phyloP scores from a whole-genome alignment of 2,329 filamentous ascomycete genomes.

The Huntiella bhutanensis region DNA sequence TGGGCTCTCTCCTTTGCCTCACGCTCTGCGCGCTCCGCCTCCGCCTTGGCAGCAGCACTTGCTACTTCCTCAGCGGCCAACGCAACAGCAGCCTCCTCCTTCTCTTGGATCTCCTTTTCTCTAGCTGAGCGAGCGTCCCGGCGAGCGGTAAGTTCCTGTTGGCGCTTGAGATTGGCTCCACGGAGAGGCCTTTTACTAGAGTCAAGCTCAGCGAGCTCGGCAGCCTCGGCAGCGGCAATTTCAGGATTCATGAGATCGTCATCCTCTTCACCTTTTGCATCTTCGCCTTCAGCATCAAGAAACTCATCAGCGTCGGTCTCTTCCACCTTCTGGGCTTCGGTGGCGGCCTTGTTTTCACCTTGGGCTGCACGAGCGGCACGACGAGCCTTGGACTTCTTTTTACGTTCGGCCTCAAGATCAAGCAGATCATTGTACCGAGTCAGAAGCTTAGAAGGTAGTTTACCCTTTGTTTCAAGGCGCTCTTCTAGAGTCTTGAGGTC shows the following conservation, averaged over 20 bases:
- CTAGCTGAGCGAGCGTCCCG: constrained; percentile 15
- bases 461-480: constrained; percentile 2
- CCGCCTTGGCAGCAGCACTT: constrained; percentile 17
- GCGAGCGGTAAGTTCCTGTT: constrained; percentile 4
- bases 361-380: constrained; percentile 20
- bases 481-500: constrained; percentile 7
- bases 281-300: constrained; percentile 5
- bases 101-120: constrained; percentile 11
- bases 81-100: constrained; percentile 8
- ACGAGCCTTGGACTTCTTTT: constrained; percentile 14
- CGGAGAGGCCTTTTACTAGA: constrained; percentile 13
- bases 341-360: constrained; percentile 14
- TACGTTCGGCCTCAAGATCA: constrained; percentile 2
- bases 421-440: constrained; percentile 8
- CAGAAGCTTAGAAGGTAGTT: constrained; percentile 1
- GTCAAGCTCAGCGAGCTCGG: constrained; percentile 20
- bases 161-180: not conserved
- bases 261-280: constrained; percentile 1
- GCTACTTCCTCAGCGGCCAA: constrained; percentile 18
- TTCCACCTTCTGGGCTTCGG: not conserved
- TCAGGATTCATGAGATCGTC: not conserved
- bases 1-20: not conserved
- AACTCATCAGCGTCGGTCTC: constrained; percentile 3
- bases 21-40: constrained; percentile 12
- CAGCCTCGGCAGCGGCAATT: constrained; percentile 17